Conservation (phyloP, 805 yeast species). For the Starmera amethionina region DNA sequence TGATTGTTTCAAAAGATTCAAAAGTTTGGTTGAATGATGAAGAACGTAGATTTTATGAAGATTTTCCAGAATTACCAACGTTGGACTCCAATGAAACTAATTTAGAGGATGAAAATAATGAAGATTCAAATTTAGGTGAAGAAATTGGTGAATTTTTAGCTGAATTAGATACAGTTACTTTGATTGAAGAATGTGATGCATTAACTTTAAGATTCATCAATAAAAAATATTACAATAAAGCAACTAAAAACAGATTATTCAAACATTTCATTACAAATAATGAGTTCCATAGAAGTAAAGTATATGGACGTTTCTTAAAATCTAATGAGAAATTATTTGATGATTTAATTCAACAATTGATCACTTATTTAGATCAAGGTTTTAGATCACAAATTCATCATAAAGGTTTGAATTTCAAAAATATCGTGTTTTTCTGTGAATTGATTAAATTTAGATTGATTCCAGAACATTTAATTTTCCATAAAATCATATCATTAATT, state of each 20-base stretch:
- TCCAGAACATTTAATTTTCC: slow-evolving; percentile 63
- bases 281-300: slow-evolving; percentile 34
- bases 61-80: slow-evolving; percentile 33
- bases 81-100: slow-evolving; percentile 2
- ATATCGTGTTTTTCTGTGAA: slow-evolving; percentile 59
- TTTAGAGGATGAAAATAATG: slow-evolving; percentile 19
- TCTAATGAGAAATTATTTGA: slow-evolving; percentile 39
- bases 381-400: slow-evolving; percentile 53
- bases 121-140: slow-evolving; percentile 21
- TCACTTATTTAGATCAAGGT: slow-evolving; percentile 45
- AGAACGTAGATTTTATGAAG: slow-evolving; percentile 54
- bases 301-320: slow-evolving; percentile 63
- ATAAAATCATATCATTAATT: slow-evolving; percentile 56
- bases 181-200: slow-evolving; percentile 41
- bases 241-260: slow-evolving; percentile 52
- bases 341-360: slow-evolving; percentile 41
- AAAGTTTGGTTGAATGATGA: slow-evolving; percentile 57
- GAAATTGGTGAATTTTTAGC: slow-evolving; percentile 32
- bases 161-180: slow-evolving; percentile 30
- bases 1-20: slow-evolving; percentile 19
- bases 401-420: slow-evolving; percentile 40
- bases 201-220: slow-evolving; percentile 39
- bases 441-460: slow-evolving; percentile 66
- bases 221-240: slow-evolving; percentile 53
- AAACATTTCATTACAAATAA: slow-evolving; percentile 42